Conservation (phyloP, 2,329 filamentous ascomycete species). For the Lecanicillium sp. region DNA sequence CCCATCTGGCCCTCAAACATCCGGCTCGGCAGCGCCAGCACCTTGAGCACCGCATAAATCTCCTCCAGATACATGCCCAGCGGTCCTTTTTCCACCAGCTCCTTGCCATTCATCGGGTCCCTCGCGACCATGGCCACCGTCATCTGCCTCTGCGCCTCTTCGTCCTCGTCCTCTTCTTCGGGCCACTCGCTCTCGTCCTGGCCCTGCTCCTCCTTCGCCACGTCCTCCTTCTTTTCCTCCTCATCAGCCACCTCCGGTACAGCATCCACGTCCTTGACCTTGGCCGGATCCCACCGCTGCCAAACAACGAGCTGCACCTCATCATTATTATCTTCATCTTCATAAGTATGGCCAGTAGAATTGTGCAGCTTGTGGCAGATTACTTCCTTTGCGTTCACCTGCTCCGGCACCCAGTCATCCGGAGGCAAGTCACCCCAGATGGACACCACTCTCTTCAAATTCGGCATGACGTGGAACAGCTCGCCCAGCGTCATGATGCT, state of each 20-base stretch:
- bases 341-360: too few species aligned
- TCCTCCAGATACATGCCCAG: constrained; percentile 12
- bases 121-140: constrained; percentile 11
- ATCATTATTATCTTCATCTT: constrained; percentile 1
- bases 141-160: neutral
- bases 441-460: constrained; percentile 13
- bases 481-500: constrained; percentile 11
- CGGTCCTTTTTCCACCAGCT: constrained; percentile 10
- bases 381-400: too few species aligned
- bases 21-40: too few species aligned
- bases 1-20: too few species aligned
- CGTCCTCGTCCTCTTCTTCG: neutral
- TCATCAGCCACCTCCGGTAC: constrained; percentile 9
- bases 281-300: too few species aligned
- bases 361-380: too few species aligned
- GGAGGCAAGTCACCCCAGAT: constrained; percentile 17
- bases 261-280: neutral
- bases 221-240: constrained; percentile 7
- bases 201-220: constrained; percentile 3
- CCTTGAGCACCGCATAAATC: constrained; percentile 7
- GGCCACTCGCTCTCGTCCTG: neutral
- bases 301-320: neutral
- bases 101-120: constrained; percentile 4
- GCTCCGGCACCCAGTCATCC: neutral
- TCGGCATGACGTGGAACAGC: constrained; percentile 10